Evolutionary conservation across 2,329 filamentous ascomycete species (phyloP), one percentile per base, ranked within the genome.

Genomic region (Botrytis fabae): DNA sequence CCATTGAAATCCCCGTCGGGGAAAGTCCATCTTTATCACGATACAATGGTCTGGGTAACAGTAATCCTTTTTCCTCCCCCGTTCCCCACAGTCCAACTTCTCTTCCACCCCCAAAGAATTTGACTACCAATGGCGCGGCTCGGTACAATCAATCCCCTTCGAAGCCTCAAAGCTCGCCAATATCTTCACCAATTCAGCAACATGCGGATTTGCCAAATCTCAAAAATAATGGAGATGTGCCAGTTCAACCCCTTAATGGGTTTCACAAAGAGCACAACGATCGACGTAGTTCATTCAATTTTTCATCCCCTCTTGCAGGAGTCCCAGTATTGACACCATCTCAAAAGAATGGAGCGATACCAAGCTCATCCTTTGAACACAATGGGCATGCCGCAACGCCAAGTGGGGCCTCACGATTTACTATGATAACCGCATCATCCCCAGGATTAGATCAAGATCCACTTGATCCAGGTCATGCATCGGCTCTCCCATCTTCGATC

Each of bases 401-500:
- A 16, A 72, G 70, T 70, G 68, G 54, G 22, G 51, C 65, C 18
- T 71, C 70, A 35, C 57, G 63, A 51, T 59, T 72, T 20, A 69
- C 48, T 32, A 48, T 35, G 32, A 68, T 68, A 35, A 66, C 68
- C 16, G 51, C 65, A 62, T 74, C 74, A 32, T 70, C 77, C 35
- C 64, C 73, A 62, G 46, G 68, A 22, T 59, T 70, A 61, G 72
- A 71, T 48, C 70, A 63, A 60, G 77, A 77, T 66, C 66, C 71
- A n/a, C 70, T 63, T 46, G 77, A 77, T 61, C 66, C 71, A 35
- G 70, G 72, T 40, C 77, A 80, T 64, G 70, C 76, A 54, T 70
- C 80, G 73, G 73, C 78, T 72, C 64, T 80, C 72, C 78, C 81
- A 74, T 77, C 81, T 25, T 76, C 80, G 75, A 79, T 80, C 75